Conservation (phyloP, 495 filamentous ascomycete genomes). For the Xylaria nigripes region DNA sequence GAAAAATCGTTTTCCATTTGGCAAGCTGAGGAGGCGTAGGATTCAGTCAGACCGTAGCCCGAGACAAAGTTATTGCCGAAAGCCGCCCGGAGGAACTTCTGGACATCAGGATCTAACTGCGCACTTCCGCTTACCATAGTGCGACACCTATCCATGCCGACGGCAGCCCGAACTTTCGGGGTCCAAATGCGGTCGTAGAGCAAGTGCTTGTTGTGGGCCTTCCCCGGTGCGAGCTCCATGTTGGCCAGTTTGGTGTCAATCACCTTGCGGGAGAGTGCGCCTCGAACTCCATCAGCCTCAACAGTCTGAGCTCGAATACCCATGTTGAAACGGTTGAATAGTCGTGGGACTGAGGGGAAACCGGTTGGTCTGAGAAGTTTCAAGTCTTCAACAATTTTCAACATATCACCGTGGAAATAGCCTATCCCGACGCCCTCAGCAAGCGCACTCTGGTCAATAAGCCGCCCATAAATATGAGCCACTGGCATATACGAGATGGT, state of each 20-base stretch:
- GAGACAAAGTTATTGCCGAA: conserved; percentile 75
- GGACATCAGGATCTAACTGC: conserved; percentile 78
- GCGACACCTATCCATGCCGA: conserved; percentile 68
- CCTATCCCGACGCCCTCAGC: conserved; percentile 71
- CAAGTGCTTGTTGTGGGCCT: conserved; percentile 72
- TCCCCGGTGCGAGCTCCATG: conserved; percentile 58
- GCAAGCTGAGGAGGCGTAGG: conserved; percentile 69
- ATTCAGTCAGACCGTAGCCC: conserved; percentile 92
- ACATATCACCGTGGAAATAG: conserved; percentile 90
- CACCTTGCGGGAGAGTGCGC: conserved; percentile 69
- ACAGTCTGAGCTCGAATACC: conserved; percentile 71
- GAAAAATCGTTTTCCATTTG: conserved; percentile 64
- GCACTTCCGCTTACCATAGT: conserved; percentile 84
- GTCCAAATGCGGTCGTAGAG: conserved; percentile 91
- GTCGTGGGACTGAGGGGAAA: conserved; percentile 82
- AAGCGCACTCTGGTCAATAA: conserved; percentile 68
- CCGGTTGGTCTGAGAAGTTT: conserved; percentile 75
- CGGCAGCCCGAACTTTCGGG: conserved; percentile 71
- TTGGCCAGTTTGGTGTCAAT: conserved; percentile 71
- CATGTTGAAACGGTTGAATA: conserved; percentile 85
- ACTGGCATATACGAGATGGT: conserved; percentile 84
- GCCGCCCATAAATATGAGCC: conserved; percentile 87
- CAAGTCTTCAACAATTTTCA: conserved; percentile 81
- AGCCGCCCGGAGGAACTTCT: conserved; percentile 78
- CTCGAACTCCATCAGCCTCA: conserved; percentile 71